Evolutionary conservation across 2,329 filamentous ascomycete genomes (phyloP).

Genomic region (Pleomassaria siparia): DNA sequence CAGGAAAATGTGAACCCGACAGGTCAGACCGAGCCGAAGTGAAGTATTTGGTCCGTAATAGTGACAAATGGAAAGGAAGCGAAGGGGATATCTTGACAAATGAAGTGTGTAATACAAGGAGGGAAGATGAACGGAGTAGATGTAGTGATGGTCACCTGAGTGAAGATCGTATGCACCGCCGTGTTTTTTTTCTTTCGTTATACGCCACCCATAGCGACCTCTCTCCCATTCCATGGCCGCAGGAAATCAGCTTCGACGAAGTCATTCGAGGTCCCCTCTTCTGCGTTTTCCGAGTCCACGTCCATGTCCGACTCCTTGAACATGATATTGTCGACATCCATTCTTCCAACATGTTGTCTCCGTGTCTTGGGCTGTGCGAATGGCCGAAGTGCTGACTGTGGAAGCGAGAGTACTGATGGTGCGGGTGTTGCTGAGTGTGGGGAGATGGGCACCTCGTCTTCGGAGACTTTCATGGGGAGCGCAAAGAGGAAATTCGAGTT

Average conservation of each 20-base stretch:
- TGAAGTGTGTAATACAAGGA: not conserved
- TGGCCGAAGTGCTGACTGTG: slow-evolving; percentile 22
- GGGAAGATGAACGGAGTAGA: not conserved
- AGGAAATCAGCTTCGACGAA: slow-evolving; percentile 71
- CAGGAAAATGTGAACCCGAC: not conserved
- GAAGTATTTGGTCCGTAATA: not conserved
- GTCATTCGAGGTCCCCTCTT: slow-evolving; percentile 49
- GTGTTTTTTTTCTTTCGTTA: slow-evolving; percentile 9
- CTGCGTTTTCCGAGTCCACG: slow-evolving; percentile 34
- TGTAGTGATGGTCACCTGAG: not conserved
- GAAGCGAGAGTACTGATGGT: slow-evolving; percentile 19
- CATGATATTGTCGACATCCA: slow-evolving; percentile 16
- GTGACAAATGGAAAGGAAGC: not conserved
- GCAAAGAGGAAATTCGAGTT: slow-evolving; percentile 32
- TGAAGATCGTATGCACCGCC: not conserved
- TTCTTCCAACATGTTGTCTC: slow-evolving; percentile 8
- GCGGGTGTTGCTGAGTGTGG: slow-evolving; percentile 35
- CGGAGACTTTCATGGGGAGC: slow-evolving; percentile 19
- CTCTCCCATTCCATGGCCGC: slow-evolving; percentile 27
- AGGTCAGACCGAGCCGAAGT: not conserved
- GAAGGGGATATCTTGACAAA: slow-evolving; percentile 1
- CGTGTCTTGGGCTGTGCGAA: slow-evolving; percentile 36
- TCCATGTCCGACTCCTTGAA: slow-evolving; percentile 29
- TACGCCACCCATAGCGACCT: slow-evolving; percentile 39
- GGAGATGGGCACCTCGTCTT: slow-evolving; percentile 40